Evolutionary conservation across 2,329 filamentous ascomycete genomes (phyloP), one percentile per base, ranked within the genome.

Genomic region (Microcera coccophila): DNA sequence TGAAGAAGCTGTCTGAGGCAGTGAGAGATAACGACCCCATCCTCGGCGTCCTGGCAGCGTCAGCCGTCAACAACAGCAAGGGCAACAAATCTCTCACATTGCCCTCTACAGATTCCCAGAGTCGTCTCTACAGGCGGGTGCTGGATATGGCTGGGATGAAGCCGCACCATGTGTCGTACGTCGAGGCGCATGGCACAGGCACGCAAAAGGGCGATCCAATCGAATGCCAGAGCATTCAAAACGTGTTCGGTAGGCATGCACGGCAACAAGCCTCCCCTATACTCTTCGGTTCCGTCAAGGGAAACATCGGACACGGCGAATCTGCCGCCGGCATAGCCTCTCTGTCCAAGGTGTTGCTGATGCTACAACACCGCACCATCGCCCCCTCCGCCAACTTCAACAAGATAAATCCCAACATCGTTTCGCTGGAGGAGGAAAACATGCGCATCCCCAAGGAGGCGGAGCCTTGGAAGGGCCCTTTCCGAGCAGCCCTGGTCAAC

Each of bases 1-100:
- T 93, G 32, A 93, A 93, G 71, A 77, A 85, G 34, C 78, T 90
- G 4, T 82, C 86, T 41, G 85, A 90, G 63, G 87, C 87, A 0
- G 64, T 87, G 37, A 77, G 79, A 1, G 86, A 91, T 55, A 84
- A 86, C 47, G 87, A 91, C 79, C 82, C 60, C 75, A 82, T 77
- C 28, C 74, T 90, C 20, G 87, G 82, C 18, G 83, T 87, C 49
- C 84, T 94, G 42, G 72, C 85, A 2, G 86, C 82, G 22, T 79
- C 82, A 2, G 79, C 82, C 3, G 90, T 87, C 35, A 93, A 93
- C 63, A 87, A 93, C 63, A 90, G 85, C 1, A 84, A 84, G 1
- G 83, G 89, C 55, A 81, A 86, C 38, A 81, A 87, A n/a, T 90
- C 86, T 1, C 91, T 94, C 57, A 91, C 87, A 0, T 85, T 87